phyloP scores from a whole-genome alignment of 768 basidiomycete species.

The Porphyrellus cyaneotinctus region DNA sequence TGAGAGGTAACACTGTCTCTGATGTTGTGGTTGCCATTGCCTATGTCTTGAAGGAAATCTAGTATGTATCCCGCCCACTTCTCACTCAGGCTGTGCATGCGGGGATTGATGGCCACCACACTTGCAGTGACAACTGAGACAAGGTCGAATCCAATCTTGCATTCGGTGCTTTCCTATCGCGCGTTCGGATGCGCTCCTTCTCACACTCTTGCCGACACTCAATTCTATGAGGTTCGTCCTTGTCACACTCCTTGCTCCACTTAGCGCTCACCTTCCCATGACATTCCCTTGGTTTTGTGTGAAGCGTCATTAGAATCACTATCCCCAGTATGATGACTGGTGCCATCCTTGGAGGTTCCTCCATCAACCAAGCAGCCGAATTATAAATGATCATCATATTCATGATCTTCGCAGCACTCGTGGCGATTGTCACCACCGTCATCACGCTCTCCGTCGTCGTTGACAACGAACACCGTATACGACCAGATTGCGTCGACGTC shows the following conservation, averaged over 20 bases:
- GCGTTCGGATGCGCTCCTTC: constrained; percentile 69
- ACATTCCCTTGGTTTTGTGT: not conserved
- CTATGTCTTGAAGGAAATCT: constrained; percentile 71
- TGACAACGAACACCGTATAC: constrained; percentile 62
- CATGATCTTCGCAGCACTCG: constrained; percentile 79
- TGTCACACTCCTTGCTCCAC: not conserved
- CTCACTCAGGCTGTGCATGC: not conserved
- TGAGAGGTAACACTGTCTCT: constrained; percentile 75
- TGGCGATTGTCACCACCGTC: constrained; percentile 61
- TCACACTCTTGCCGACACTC: constrained; percentile 76
- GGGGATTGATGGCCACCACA: too few species aligned
- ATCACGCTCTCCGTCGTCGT: constrained; percentile 59
- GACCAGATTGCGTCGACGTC: constrained; percentile 56
- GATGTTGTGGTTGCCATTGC: constrained; percentile 68
- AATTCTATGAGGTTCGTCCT: constrained; percentile 74
- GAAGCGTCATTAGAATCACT: constrained; percentile 71
- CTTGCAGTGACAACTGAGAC: constrained; percentile 69
- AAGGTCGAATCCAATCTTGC: constrained; percentile 84
- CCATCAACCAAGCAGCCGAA: constrained; percentile 79
- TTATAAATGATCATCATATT: constrained; percentile 95
- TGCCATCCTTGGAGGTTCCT: constrained; percentile 81
- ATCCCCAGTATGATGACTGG: constrained; percentile 93
- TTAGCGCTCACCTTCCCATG: too few species aligned
- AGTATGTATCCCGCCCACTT: constrained; percentile 40
- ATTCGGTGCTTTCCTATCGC: constrained; percentile 84